Conservation (phyloP, 495 filamentous ascomycete genomes). For the Trichocladium uniseriatum region DNA sequence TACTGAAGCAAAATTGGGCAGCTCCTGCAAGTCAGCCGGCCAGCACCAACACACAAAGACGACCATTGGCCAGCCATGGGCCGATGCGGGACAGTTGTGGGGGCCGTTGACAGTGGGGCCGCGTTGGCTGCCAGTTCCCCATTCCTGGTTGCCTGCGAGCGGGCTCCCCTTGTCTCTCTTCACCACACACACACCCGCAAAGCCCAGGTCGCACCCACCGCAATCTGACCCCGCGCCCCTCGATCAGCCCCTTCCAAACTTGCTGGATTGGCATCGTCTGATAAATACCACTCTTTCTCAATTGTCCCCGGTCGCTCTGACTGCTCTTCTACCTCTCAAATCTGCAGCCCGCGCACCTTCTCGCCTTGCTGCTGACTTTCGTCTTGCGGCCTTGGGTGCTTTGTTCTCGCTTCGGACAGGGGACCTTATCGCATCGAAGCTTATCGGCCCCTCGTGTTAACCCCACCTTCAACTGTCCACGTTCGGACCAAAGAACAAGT, state of each 20-base stretch:
- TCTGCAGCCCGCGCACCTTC: no score
- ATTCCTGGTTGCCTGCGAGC: background rate
- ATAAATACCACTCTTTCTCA: background rate
- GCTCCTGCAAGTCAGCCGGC: slow-evolving; percentile 10
- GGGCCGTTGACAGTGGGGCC: background rate
- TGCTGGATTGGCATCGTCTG: background rate
- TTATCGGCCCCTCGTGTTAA: background rate
- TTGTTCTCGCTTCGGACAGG: no score
- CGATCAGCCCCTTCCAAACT: background rate
- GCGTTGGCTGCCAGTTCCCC: background rate
- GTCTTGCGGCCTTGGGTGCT: no score
- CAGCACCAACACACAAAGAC: background rate
- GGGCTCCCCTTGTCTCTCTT: no score
- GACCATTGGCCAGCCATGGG: background rate
- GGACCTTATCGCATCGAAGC: no score
- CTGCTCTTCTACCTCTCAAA: no score
- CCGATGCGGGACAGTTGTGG: background rate
- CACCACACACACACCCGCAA: no score
- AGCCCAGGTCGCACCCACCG: no score
- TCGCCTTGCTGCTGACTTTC: no score
- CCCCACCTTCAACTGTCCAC: background rate
- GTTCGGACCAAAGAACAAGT: background rate
- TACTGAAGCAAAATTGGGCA: slow-evolving; percentile 9
- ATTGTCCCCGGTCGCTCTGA: background rate
- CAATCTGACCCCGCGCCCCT: no score